Base-by-base conservation (phyloP, 768 basidiomycete species). In the Glaciozyma martinii region DNA sequence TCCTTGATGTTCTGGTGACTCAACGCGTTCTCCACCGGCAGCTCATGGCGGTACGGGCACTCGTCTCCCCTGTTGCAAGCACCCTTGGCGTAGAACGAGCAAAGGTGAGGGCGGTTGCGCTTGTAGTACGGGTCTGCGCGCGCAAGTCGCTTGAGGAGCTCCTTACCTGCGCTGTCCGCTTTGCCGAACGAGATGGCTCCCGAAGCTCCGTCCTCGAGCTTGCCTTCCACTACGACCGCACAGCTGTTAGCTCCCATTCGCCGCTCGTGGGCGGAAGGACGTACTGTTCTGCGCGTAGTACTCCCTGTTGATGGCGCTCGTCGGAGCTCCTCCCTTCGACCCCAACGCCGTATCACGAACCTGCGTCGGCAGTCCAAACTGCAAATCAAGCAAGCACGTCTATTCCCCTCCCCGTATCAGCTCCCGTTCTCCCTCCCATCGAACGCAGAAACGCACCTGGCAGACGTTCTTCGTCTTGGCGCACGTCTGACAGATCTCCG, bases 401-500 rank as follows among this genome's bases (percentile, higher is more conserved):
- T 54, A 27, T 5, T 6, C 3, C 30, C 3, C 29, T 9, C 15
- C 30, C 29, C 19, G 19, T 29, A 18, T 29, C 18, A 30, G 29
- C 53, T 30, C 53, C 53, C 7, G 9, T 27, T 7, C 29, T 7
- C 29, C 12, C 15, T 5, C 10, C 30, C 16, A 29, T 12, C 19
- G 27, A 19, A 30, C 9, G 29, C 19, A 32, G 16, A 32, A 54
- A 54, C 53, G 27, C 53, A 54, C 53, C 79, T 98, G 95, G 80
- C 95, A 99, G 60, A 95, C 75, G 46, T 78, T 78, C 74, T 78
- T 78, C 60, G 77, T 74, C 72, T 97, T 97, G 56, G 93, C 89
- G 72, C 94, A 97, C 5, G 93, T 94, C 77, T 94, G 93, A 78
- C 92, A 95, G 66, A 97, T 85, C 66, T 95, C 91, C 16, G 95